Conservation (phyloP, 2,329 filamentous ascomycete genomes). For the Sporothrix protearum region DNA sequence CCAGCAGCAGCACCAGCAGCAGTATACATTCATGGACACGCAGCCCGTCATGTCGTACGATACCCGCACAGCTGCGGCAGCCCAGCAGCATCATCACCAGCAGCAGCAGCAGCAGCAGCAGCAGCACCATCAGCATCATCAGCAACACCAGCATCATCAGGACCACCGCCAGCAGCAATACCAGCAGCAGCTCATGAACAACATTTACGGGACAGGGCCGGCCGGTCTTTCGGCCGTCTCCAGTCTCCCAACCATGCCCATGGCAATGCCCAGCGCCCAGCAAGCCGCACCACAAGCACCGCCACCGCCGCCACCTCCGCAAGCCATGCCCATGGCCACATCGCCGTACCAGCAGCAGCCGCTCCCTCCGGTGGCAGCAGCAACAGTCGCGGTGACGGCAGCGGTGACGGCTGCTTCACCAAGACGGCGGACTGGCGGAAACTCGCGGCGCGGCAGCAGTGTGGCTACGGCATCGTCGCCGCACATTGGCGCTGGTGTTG, state of each 20-base stretch:
- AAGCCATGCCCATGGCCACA: constrained; percentile 6
- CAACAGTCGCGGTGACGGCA: constrained; percentile 31
- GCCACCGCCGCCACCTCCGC: not conserved
- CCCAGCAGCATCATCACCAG: constrained; percentile 17
- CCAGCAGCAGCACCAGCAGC: constrained; percentile 28
- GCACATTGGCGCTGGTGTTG: not conserved
- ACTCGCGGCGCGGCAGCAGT: constrained; percentile 5
- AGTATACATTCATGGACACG: constrained; percentile 49
- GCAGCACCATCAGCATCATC: not conserved
- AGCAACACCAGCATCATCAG: constrained; percentile 6
- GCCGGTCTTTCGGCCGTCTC: not conserved
- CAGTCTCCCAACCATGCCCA: not conserved
- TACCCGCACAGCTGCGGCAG: constrained; percentile 35
- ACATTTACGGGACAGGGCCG: not conserved
- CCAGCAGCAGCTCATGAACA: not conserved
- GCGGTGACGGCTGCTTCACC: not conserved
- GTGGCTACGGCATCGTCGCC: not conserved
- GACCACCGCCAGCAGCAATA: constrained; percentile 15
- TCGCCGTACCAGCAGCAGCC: constrained; percentile 13
- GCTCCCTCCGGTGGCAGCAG: not conserved
- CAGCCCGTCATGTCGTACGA: constrained; percentile 48
- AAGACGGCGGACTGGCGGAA: not conserved
- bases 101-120: constrained; percentile 18
- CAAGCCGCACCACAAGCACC: not conserved
- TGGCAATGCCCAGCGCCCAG: not conserved